Percentiles rank a stretch among this genome's conserved stretches.
These are phyloP conservation scores for Chrysanthemum lavandulifolium DNA, from an alignment of 129 eudicot species.

Conservation along the genomic window DNA sequence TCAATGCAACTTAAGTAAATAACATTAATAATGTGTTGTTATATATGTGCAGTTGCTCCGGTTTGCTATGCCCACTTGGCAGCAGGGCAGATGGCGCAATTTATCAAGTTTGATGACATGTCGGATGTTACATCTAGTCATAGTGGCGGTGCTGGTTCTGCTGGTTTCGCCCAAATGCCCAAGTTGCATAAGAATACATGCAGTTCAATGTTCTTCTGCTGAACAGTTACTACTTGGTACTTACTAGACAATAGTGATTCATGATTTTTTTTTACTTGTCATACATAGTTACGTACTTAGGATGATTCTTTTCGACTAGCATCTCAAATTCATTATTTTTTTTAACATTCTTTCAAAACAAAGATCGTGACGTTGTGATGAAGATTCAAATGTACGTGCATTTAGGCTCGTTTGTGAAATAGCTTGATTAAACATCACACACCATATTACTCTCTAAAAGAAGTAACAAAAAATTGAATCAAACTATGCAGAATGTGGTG, in stretches of 20 bases:
- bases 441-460: no score
- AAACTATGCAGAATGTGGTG: no score
- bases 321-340: no score
- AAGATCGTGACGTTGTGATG: no score
- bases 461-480: no score
- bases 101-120: slow-evolving; percentile 58
- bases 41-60: slow-evolving; percentile 57
- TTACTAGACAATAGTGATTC: neutral
- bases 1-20: no score
- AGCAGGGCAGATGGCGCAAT: slow-evolving; percentile 68
- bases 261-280: neutral
- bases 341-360: no score
- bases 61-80: slow-evolving; percentile 79
- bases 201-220: slow-evolving; percentile 81
- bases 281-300: neutral
- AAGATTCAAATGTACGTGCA: no score
- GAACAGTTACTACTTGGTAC: slow-evolving; percentile 1
- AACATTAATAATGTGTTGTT: no score
- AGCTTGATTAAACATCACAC: no score
- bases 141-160: slow-evolving; percentile 36
- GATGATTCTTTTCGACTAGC: no score
- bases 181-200: slow-evolving; percentile 37
- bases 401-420: no score
- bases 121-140: slow-evolving; percentile 58
- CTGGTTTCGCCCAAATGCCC: slow-evolving; percentile 53